Evolutionary conservation across 495 filamentous ascomycete species (phyloP), one percentile per base, ranked within the genome.

Genomic region (Amphirosellinia nigrospora): DNA sequence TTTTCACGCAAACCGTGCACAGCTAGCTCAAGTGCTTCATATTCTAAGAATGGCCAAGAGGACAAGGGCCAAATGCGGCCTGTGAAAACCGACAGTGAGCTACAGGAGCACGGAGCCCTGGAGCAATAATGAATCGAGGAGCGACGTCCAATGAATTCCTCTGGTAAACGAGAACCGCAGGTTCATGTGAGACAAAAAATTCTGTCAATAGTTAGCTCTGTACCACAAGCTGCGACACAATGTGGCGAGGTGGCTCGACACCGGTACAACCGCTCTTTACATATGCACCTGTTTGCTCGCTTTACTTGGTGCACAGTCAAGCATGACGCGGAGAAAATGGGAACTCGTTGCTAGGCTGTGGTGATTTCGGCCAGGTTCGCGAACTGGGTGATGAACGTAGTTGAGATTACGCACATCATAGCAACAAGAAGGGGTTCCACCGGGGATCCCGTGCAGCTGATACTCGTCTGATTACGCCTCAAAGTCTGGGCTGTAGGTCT

Each of bases 141-240:
- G 56, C 11, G 48, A 19, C 26, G 43, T 56, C 75, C 75, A 78
- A 78, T 78, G 50, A 62, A 62, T 72, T 73, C 23, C 19, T 68
- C 64, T 39, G 56, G 34, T 78, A 78, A 70, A 70, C 75, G 75
- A 78, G 64, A 65, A 55, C 69, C 66, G 67, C 74, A 73, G 66
- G 39, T 60, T 53, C 67, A 10, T 39, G 72, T 74, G 32, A 61
- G 41, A 73, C 72, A 43, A 52, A 26, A 58, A 52, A 23, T 55
- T 53, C 53, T 58, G n/a, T 52, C 23, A 65, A 46, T 50, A 32
- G 71, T 69, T 70, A 59, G 56, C 28, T 34, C 46, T 19, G 75
- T 76, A 56, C 71, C 59, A 74, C 74, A 69, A 63, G 67, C 32
- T 70, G 59, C 59, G 64, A 69, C 50, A 55, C 52, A 55, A 46